Evolutionary conservation across 2,329 filamentous ascomycete species (phyloP).

Genomic region (Coniochaeta hoffmannii): DNA sequence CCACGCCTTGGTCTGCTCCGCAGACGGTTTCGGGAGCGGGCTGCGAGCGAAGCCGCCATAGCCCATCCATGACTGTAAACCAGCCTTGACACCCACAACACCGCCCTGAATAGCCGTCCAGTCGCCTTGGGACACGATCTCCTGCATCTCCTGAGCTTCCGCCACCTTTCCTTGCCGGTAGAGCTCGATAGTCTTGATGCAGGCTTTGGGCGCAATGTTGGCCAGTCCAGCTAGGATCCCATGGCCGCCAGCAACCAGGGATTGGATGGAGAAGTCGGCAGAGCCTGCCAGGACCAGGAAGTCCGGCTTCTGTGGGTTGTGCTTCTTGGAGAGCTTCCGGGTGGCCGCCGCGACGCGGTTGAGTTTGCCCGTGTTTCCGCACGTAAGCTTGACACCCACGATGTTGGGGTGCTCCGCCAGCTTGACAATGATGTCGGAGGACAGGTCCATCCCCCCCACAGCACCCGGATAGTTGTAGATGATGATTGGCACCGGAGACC

Average conservation of each 20-base stretch:
- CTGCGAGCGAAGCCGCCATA: slow-evolving; percentile 51
- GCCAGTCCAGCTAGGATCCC: slow-evolving; percentile 66
- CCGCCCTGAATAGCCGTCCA: slow-evolving; percentile 67
- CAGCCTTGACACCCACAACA: slow-evolving; percentile 65
- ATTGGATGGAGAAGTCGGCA: slow-evolving; percentile 65
- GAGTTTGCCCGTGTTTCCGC: slow-evolving; percentile 63
- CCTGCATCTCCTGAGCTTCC: slow-evolving; percentile 59
- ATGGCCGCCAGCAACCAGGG: slow-evolving; percentile 59
- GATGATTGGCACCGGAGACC: slow-evolving; percentile 56
- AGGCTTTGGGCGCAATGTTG: slow-evolving; percentile 63
- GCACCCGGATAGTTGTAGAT: slow-evolving; percentile 66
- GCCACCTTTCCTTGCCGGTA: slow-evolving; percentile 48
- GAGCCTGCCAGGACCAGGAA: slow-evolving; percentile 68
- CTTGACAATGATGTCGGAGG: slow-evolving; percentile 53
- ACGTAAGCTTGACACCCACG: slow-evolving; percentile 62
- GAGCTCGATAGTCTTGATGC: slow-evolving; percentile 52
- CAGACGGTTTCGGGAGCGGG: slow-evolving; percentile 42
- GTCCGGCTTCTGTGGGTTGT: slow-evolving; percentile 27
- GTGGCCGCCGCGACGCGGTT: slow-evolving; percentile 55
- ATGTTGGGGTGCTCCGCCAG: slow-evolving; percentile 58
- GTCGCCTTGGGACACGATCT: slow-evolving; percentile 58
- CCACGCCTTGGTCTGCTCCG: slow-evolving; percentile 41
- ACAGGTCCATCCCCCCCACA: slow-evolving; percentile 55
- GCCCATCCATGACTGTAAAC: slow-evolving; percentile 56
- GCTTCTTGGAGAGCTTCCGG: slow-evolving; percentile 30